phyloP scores from a whole-genome alignment of 2,329 filamentous ascomycete genomes.

The Venturia effusa region DNA sequence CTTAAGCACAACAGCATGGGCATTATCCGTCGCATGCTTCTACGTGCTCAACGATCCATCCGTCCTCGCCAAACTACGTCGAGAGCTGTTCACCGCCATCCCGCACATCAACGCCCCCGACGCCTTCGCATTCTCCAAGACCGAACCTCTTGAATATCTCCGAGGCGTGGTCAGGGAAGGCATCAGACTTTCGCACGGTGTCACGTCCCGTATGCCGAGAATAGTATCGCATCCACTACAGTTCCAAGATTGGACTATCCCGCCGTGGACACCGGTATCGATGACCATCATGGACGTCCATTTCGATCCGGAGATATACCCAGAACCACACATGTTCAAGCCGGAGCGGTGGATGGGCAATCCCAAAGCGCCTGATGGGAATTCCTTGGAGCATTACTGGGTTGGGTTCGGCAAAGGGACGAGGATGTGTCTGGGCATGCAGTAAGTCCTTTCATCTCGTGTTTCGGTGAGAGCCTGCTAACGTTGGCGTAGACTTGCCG shows the following conservation, averaged over 20 bases:
- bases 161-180: slow-evolving; percentile 23
- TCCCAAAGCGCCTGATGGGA: slow-evolving; percentile 21
- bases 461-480: too few species aligned
- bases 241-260: slow-evolving; percentile 14
- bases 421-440: slow-evolving; percentile 54
- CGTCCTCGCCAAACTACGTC: slow-evolving; percentile 4
- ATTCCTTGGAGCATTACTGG: slow-evolving; percentile 37
- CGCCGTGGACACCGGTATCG: slow-evolving; percentile 13
- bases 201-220: slow-evolving; percentile 17
- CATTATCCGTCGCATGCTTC: slow-evolving; percentile 7
- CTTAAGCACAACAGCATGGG: slow-evolving; percentile 26
- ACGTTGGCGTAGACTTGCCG: slow-evolving; percentile 25
- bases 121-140: slow-evolving; percentile 14
- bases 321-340: slow-evolving; percentile 9
- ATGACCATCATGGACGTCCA: slow-evolving; percentile 23
- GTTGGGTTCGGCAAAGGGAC: slow-evolving; percentile 56
- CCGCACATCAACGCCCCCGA: slow-evolving; percentile 14
- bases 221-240: slow-evolving; percentile 13
- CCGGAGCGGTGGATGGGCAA: slow-evolving; percentile 45
- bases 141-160: slow-evolving; percentile 23
- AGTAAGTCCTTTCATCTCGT: slow-evolving; percentile 21
- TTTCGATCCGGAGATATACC: slow-evolving; percentile 12
- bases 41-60: slow-evolving; percentile 13
- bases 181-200: slow-evolving; percentile 21
- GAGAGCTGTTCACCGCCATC: slow-evolving; percentile 11